Evolutionary conservation across 1,139 yeast species (phyloP), one percentile per base, ranked within the genome.

Genomic region (Sugiyamaella castrensis): DNA sequence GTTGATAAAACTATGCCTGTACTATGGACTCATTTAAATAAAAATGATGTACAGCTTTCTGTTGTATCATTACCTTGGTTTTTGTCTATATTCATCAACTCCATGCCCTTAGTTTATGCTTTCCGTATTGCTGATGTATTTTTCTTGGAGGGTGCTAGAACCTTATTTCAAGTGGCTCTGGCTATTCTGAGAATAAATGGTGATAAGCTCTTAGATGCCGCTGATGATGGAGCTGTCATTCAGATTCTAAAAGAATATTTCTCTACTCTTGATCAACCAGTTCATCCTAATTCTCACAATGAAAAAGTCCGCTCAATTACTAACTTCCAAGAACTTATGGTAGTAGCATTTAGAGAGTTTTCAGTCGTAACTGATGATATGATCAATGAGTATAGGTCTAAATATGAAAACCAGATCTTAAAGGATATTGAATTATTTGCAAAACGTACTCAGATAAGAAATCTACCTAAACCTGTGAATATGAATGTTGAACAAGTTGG

Each of bases 51-150:
- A 43, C 98, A 94, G 61, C 73, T 94, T n/a, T 87, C 96, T 0
- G 95, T 94, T 13, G 94, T 92, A 1, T 87, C 97, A 0, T 72
- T 94, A 40, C 98, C 98, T 1, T 94, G 99, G 99, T 94, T 94
- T 62, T 72, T 94, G 50, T 88, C 97, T 0, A 71, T 94, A 41
- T 94, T 87, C 65, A 77, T 92, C 57, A 89, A 87, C 56, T 84
- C 96, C 0, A 88, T 94, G 95, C 98, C 99, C 0, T 71, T 94
- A 57, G 91, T 88, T 5, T 91, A 81, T 71, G 97, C 98, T 2
- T 88, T 89, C 61, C 74, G 98, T 64, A 86, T 94, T 47, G 77
- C 92, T 62, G 99, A 94, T 67, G 85, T 91, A 24, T 86, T 94
- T 64, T 87, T 94, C 67, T 74, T 88, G 51, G 92, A 89, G 64